Base-by-base conservation (phyloP, 441 rosid genomes). In the Mallotus repandus region DNA sequence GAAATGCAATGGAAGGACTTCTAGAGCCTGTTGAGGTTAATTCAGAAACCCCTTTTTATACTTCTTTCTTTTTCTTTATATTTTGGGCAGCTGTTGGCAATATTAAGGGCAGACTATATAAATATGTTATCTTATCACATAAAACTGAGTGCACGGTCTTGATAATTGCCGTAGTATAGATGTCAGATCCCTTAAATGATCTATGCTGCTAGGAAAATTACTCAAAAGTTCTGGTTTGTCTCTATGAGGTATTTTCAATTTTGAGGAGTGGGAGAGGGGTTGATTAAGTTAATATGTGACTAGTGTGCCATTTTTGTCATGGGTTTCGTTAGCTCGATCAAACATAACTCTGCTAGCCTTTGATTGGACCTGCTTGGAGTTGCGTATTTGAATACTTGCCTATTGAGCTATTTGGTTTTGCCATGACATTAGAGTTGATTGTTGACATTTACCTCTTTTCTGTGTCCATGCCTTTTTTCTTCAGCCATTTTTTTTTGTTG, bases 1-100 rank as follows among this genome's bases (percentile, higher is more conserved):
- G 99, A 70, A 89, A 88, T 59, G 99, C 98, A 46, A 96, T 93
- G 99, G 98, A 96, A 86, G 99, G 99, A 80, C 97, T 93, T 76
- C 92, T 96, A 8, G 97, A 96, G 67, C 83, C 89, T 70, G 84
- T 88, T 76, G 94, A 96, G 99, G 99, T 96, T 63, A 80, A 81
- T 85, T 66, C 71, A 62, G 64, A 69, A 56, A 9, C 48, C 35
- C 35, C 63, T 56, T 32, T 49, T 29, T 69, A 35, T 32, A 19
- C 41, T 65, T 18, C 49, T 21, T 11, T 45, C 2, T 22, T 43
- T 50, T 29, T 16, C 41, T 63, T 22, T 55, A 38, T 9, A 68
- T 19, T 58, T 69, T 22, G 25, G 25, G 5, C 29, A 48, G 35
- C 56, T 18, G 15, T 46, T 59, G 16, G 48, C 32, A 9, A 57